Percentiles rank a stretch among this genome's conserved stretches.
These are phyloP conservation scores for Ramichloridium luteum DNA, from an alignment of 2,329 filamentous ascomycete species.

Conservation along the genomic window DNA sequence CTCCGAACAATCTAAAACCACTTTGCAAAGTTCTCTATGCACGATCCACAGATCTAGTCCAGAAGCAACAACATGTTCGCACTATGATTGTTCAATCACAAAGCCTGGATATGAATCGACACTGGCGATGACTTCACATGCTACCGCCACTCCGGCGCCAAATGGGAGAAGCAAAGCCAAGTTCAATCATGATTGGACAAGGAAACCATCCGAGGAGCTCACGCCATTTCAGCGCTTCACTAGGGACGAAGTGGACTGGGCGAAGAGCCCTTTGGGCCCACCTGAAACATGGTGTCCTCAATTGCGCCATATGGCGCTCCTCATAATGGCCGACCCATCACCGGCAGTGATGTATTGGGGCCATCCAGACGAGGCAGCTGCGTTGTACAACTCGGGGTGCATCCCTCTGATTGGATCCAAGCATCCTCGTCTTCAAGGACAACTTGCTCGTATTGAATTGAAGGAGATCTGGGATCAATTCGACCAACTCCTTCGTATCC, in stretches of 20 bases:
- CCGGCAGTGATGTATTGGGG: conserved; percentile 11
- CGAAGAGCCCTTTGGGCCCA: conserved; percentile 8
- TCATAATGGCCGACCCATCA: conserved; percentile 8
- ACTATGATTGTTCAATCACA: too few relatives aligned
- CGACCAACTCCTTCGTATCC: conserved; percentile 7
- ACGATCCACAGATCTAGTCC: too few relatives aligned
- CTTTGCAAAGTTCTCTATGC: too few relatives aligned
- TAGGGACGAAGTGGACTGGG: conserved; percentile 13
- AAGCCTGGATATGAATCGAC: too few relatives aligned
- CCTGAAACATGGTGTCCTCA: conserved; percentile 10
- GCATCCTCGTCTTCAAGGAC: conserved; percentile 11
- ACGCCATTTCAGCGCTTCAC: conserved; percentile 10
- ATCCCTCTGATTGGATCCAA: conserved; percentile 9
- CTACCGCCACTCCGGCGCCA: too few relatives aligned
- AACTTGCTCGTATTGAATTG: conserved; percentile 4
- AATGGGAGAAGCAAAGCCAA: not conserved
- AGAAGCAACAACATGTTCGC: too few relatives aligned
- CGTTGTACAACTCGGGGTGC: conserved; percentile 17
- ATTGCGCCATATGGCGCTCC: conserved; percentile 9
- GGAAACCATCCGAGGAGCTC: conserved; percentile 2
- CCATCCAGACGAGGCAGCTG: conserved; percentile 2
- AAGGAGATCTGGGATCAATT: conserved; percentile 9
- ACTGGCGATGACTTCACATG: too few relatives aligned
- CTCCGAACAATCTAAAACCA: too few relatives aligned
- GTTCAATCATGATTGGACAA: conserved; percentile 10